Percentiles rank a stretch among this genome's conserved stretches.
These are phyloP conservation scores for Vitellaria paradoxa DNA, from an alignment of 179 eudicot species.

Conservation along the genomic window DNA sequence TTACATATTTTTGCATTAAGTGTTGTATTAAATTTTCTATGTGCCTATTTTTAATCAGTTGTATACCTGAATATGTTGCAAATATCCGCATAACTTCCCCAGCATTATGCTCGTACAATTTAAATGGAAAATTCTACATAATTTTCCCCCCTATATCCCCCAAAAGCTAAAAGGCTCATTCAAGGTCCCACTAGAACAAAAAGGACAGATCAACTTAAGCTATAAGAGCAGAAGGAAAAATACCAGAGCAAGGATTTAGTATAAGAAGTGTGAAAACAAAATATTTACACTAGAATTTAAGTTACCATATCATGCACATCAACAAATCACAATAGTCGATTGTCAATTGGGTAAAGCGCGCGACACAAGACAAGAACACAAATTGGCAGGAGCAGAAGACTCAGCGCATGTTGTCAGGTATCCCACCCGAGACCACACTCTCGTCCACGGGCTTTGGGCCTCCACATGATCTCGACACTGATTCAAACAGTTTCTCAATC, in stretches of 20 bases:
- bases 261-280: background rate
- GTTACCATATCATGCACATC: background rate
- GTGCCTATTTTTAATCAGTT: too few species aligned
- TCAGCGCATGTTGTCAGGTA: conserved; percentile 63
- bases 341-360: too few species aligned
- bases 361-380: too few species aligned
- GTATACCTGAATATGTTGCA: too few species aligned
- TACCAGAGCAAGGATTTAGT: background rate
- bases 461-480: conserved; percentile 87
- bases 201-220: background rate
- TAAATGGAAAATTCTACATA: too few species aligned
- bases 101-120: too few species aligned
- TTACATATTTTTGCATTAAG: too few species aligned
- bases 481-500: conserved; percentile 88
- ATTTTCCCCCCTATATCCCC: too few species aligned
- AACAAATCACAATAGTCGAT: too few species aligned
- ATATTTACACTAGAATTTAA: background rate
- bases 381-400: background rate
- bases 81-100: too few species aligned
- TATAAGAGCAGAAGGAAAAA: background rate
- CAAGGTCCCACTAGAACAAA: background rate
- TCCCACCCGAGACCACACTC: conserved; percentile 57
- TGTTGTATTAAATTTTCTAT: too few species aligned
- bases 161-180: background rate
- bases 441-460: conserved; percentile 88